phyloP scores from a whole-genome alignment of 352 stramenopile genomes.

The Phytophthora pini region DNA sequence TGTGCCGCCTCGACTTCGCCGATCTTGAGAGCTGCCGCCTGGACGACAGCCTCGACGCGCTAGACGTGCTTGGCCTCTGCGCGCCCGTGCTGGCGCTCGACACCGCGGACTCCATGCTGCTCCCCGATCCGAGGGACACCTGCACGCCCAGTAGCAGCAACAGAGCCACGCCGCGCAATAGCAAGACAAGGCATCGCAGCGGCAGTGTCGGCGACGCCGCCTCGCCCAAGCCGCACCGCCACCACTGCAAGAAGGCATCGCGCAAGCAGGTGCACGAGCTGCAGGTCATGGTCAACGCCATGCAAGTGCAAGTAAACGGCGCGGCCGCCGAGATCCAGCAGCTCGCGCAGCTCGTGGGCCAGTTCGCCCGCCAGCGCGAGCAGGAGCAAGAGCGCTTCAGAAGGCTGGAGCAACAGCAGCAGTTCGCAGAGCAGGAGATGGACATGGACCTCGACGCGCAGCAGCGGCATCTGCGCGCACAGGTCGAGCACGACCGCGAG shows the following conservation, averaged over 20 bases:
- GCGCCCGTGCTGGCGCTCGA: conserved; percentile 19
- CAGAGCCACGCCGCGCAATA: conserved; percentile 1
- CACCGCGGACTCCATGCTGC: conserved; percentile 10
- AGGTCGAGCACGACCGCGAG: conserved; percentile 23
- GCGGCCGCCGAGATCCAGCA: conserved; percentile 36
- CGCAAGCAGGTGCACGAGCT: conserved; percentile 42
- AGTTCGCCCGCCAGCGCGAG: conserved; percentile 26
- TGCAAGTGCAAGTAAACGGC: conserved; percentile 38
- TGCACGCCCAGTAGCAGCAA: conserved; percentile 1
- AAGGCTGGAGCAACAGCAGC: conserved; percentile 14
- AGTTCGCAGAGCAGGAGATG: conserved; percentile 27
- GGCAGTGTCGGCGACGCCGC: not conserved
- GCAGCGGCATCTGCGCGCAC: conserved; percentile 18
- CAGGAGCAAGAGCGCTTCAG: conserved; percentile 13
- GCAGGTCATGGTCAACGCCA: conserved; percentile 36
- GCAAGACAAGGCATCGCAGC: conserved; percentile 4
- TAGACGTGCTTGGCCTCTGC: conserved; percentile 20
- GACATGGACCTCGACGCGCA: conserved; percentile 26
- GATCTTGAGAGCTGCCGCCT: conserved; percentile 16
- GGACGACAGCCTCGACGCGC: conserved; percentile 25
- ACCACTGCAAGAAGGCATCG: conserved; percentile 37
- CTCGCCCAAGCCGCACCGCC: conserved; percentile 19
- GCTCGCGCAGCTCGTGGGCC: conserved; percentile 36
- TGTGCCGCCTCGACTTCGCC: conserved; percentile 1
- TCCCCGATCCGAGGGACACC: conserved; percentile 11